Conservation (phyloP, 352 stramenopile genomes). For the Globisporangium ultimum region DNA sequence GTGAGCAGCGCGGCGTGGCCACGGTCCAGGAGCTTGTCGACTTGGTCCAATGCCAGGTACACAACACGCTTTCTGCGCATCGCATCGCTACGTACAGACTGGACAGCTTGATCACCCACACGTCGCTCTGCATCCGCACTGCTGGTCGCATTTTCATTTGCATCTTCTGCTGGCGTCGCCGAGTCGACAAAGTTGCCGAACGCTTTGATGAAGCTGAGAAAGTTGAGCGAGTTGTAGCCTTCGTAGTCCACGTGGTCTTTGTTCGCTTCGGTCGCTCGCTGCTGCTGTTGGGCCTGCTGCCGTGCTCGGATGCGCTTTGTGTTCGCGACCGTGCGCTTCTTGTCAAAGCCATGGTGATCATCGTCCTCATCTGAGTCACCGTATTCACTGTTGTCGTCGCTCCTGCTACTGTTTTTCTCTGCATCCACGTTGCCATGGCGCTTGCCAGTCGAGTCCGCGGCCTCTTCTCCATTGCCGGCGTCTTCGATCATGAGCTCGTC, state of each 20-base stretch:
- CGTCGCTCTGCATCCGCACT: not conserved
- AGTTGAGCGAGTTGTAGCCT: constrained; percentile 58
- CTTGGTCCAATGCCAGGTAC: constrained; percentile 65
- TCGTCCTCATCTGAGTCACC: not conserved
- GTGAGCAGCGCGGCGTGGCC: constrained; percentile 49
- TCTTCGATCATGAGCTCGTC: constrained; percentile 9
- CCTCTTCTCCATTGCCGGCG: not conserved
- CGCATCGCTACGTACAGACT: not conserved
- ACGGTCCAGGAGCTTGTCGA: constrained; percentile 61
- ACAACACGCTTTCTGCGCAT: constrained; percentile 26
- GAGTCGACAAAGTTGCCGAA: constrained; percentile 47
- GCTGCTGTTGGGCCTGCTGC: constrained; percentile 4
- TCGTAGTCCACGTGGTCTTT: constrained; percentile 19
- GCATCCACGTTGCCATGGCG: not conserved
- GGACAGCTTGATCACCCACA: not conserved
- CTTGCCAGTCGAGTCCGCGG: not conserved
- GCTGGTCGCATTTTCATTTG: not conserved
- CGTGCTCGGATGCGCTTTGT: not conserved
- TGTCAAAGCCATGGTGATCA: not conserved
- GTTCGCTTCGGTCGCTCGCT: constrained; percentile 1
- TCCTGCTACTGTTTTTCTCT: not conserved
- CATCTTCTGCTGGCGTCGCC: not conserved
- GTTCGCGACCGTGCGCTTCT: not conserved
- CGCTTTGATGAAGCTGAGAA: constrained; percentile 66
- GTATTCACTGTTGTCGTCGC: not conserved